Conservation (phyloP, 1,139 yeast species). For the Wickerhamiella infanticola region DNA sequence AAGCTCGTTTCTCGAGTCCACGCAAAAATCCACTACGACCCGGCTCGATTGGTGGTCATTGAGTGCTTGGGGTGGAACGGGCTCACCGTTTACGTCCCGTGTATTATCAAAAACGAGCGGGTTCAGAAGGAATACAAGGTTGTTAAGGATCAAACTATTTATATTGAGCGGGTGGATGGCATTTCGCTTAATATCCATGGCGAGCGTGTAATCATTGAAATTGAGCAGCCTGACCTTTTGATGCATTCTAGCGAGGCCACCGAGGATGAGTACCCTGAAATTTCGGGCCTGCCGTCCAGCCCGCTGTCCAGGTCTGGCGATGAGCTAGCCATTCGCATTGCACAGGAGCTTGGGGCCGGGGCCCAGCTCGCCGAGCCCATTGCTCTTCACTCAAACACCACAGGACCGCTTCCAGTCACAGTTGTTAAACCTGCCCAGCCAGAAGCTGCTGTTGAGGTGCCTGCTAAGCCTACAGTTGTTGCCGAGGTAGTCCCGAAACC, state of each 20-base stretch:
- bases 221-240: constrained; percentile 25
- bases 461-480: background rate
- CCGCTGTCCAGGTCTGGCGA: background rate
- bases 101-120: background rate
- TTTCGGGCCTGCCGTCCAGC: background rate
- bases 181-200: constrained; percentile 47
- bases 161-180: constrained; percentile 41
- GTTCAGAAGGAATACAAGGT: constrained; percentile 13
- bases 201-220: constrained; percentile 40
- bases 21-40: constrained; percentile 27
- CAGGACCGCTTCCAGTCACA: background rate
- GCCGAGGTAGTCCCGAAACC: too few relatives aligned
- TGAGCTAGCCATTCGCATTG: background rate
- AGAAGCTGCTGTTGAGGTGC: background rate
- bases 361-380: constrained; percentile 1
- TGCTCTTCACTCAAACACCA: background rate
- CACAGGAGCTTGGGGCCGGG: background rate
- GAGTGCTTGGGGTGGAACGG: constrained; percentile 64
- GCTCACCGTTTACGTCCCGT: constrained; percentile 44
- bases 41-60: constrained; percentile 22
- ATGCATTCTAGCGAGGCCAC: constrained; percentile 23
- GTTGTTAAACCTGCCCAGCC: background rate
- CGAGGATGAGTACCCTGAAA: constrained; percentile 18
- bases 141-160: constrained; percentile 35
- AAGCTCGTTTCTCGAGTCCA: constrained; percentile 58